Conservation (phyloP, 2,329 filamentous ascomycete genomes). For the Colletotrichum sp. region DNA sequence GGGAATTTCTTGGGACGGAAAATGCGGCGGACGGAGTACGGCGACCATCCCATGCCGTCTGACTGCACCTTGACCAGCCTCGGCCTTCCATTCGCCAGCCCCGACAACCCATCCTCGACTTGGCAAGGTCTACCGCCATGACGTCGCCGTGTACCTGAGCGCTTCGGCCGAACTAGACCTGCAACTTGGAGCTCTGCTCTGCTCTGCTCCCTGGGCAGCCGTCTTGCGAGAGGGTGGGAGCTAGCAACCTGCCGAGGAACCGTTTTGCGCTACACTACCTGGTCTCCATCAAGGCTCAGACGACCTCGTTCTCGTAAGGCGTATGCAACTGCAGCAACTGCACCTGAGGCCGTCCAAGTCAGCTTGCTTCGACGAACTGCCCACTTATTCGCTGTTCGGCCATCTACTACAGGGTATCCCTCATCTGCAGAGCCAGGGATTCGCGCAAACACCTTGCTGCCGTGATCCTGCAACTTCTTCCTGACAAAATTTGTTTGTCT, state of each 20-base stretch:
- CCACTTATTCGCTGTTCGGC: not conserved
- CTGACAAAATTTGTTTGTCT: not conserved
- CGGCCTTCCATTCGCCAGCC: not conserved
- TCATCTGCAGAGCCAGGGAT: not conserved
- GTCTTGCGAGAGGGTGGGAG: not conserved
- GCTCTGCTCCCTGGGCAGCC: not conserved
- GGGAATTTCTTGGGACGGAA: not conserved
- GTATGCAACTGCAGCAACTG: not conserved
- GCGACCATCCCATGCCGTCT: not conserved
- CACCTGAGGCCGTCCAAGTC: not conserved
- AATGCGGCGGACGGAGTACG: not conserved
- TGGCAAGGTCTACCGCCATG: not conserved
- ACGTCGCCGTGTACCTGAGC: conserved; percentile 3
- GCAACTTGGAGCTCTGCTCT: not conserved
- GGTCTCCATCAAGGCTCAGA: not conserved
- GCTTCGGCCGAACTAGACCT: conserved; percentile 6
- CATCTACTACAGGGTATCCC: not conserved
- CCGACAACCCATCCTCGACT: not conserved
- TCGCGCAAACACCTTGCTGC: not conserved
- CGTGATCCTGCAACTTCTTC: not conserved
- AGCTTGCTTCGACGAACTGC: conserved; percentile 1
- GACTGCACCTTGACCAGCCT: not conserved
- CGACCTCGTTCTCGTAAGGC: not conserved
- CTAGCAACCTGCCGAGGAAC: not conserved
- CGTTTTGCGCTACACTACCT: not conserved